These are phyloP conservation scores for Mycena metata DNA, from an alignment of 768 basidiomycete species.

Conservation along the genomic window DNA sequence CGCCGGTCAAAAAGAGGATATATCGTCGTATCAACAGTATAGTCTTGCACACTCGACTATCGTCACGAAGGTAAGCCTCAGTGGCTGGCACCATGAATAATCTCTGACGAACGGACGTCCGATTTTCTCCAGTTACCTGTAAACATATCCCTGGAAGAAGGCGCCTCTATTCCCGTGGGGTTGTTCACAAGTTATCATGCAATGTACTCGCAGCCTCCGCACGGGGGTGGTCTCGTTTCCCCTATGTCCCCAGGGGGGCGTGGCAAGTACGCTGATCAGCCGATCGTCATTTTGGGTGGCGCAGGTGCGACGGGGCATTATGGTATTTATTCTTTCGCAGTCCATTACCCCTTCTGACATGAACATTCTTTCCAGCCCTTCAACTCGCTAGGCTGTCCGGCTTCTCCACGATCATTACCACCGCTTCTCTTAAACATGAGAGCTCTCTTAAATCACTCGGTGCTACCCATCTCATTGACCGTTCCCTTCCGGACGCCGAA, in stretches of 20 bases:
- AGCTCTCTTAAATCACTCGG: constrained; percentile 51
- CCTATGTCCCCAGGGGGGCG: constrained; percentile 53
- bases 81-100: not conserved
- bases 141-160: constrained; percentile 22
- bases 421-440: constrained; percentile 53
- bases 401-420: constrained; percentile 55
- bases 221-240: constrained; percentile 57
- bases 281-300: constrained; percentile 64
- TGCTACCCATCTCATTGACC: constrained; percentile 54
- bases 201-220: constrained; percentile 54
- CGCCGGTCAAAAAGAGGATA: constrained; percentile 18
- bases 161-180: constrained; percentile 24
- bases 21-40: constrained; percentile 20
- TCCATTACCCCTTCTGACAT: constrained; percentile 15
- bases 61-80: constrained; percentile 7
- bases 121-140: constrained; percentile 11
- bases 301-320: constrained; percentile 64
- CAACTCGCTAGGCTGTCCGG: constrained; percentile 52
- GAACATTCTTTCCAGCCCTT: constrained; percentile 42
- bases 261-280: constrained; percentile 58
- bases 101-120: not conserved
- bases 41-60: constrained; percentile 23
- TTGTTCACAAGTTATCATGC: constrained; percentile 52
- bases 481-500: constrained; percentile 34
- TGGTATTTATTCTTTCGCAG: constrained; percentile 49